Conservation (phyloP, 2,329 filamentous ascomycete species). For the Colletotrichum siamense region DNA sequence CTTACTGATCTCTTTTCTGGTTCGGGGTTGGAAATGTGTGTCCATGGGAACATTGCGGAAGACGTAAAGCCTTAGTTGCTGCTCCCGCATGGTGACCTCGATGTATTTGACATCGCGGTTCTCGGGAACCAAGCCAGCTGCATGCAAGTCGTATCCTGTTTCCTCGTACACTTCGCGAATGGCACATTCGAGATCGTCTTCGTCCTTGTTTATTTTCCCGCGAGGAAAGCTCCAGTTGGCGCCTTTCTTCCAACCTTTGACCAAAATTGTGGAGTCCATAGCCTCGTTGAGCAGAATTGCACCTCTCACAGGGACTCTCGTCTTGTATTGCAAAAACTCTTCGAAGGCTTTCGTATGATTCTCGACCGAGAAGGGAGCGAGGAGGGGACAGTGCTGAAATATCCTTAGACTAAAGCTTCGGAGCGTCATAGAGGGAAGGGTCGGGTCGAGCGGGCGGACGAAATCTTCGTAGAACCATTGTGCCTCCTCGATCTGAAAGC, state of each 20-base stretch:
- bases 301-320: slow-evolving; percentile 88
- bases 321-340: slow-evolving; percentile 94
- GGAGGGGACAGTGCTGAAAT: slow-evolving; percentile 91
- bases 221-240: slow-evolving; percentile 96
- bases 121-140: slow-evolving; percentile 76
- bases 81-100: slow-evolving; percentile 87
- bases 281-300: slow-evolving; percentile 90
- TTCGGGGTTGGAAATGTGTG: slow-evolving; percentile 86
- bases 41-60: slow-evolving; percentile 89
- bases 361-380: slow-evolving; percentile 79
- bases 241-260: slow-evolving; percentile 97
- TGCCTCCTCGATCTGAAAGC: slow-evolving; percentile 98
- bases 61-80: slow-evolving; percentile 91
- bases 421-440: slow-evolving; percentile 83
- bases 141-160: slow-evolving; percentile 84
- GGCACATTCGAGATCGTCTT: slow-evolving; percentile 92
- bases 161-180: slow-evolving; percentile 95
- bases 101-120: slow-evolving; percentile 78
- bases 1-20: slow-evolving; percentile 96
- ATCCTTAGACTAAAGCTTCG: slow-evolving; percentile 88
- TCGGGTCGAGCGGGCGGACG: slow-evolving; percentile 86
- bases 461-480: slow-evolving; percentile 99
- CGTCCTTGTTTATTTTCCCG: slow-evolving; percentile 98
- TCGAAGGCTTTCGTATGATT: slow-evolving; percentile 85
- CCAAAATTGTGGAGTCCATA: slow-evolving; percentile 94